phyloP scores from a whole-genome alignment of 345 rosid genomes.

The Psidium guajava region DNA sequence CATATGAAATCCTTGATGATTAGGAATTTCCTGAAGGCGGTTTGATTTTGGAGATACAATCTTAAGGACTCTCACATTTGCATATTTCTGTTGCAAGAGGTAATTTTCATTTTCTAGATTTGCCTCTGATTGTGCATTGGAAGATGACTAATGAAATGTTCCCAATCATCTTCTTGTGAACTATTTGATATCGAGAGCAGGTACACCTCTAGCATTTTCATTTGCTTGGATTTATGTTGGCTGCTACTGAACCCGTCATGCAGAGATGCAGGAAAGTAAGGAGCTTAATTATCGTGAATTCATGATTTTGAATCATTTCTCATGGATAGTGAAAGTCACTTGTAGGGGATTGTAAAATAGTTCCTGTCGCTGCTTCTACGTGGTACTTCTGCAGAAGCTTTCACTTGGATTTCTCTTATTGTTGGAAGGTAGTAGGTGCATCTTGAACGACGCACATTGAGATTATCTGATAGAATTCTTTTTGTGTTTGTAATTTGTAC shows the following conservation, averaged over 20 bases:
- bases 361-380: background rate
- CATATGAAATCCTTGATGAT: background rate
- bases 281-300: background rate
- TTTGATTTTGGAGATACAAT: background rate
- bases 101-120: background rate
- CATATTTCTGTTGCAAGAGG: background rate
- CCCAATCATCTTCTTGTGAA: background rate
- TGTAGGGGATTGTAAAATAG: background rate
- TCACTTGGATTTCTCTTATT: background rate
- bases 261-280: background rate
- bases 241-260: background rate
- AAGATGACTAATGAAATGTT: background rate
- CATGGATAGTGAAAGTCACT: background rate
- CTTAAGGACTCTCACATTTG: background rate
- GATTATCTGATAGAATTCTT: background rate
- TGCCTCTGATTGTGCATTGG: background rate
- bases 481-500: background rate
- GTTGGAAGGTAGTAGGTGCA: background rate
- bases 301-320: background rate
- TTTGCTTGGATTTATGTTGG: background rate
- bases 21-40: background rate
- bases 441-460: background rate
- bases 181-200: background rate
- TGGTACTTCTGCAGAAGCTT: background rate
- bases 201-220: background rate